Evolutionary conservation across 2,329 filamentous ascomycete species (phyloP).

Genomic region (Cladosporium velox): DNA sequence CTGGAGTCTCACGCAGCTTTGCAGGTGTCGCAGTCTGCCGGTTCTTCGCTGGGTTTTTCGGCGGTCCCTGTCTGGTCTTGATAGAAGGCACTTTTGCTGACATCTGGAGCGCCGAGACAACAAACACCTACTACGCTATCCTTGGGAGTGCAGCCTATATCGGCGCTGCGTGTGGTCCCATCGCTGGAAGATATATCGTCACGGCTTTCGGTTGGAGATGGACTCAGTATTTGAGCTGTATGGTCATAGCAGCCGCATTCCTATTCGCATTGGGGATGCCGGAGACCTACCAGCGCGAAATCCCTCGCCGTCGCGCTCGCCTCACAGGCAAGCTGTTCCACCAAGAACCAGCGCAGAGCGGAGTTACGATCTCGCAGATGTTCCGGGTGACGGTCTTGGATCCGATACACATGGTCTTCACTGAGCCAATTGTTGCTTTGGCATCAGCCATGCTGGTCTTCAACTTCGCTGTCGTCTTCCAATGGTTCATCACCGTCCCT

Average conservation of each 20-base stretch:
- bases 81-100: conserved; percentile 44
- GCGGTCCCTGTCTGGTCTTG: conserved; percentile 56
- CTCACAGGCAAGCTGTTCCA: conserved; percentile 9
- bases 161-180: conserved; percentile 36
- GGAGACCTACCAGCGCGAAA: conserved; percentile 38
- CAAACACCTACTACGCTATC: conserved; percentile 40
- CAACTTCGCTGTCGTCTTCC: conserved; percentile 36
- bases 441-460: conserved; percentile 32
- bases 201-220: conserved; percentile 37
- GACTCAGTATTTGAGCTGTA: conserved; percentile 35
- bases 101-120: conserved; percentile 31
- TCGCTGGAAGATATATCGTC: conserved; percentile 33
- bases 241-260: conserved; percentile 32
- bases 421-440: conserved; percentile 35
- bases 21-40: conserved; percentile 55
- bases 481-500: conserved; percentile 38
- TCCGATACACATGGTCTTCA: conserved; percentile 30
- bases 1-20: conserved; percentile 55
- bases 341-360: conserved; percentile 29
- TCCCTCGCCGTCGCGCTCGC: conserved; percentile 31
- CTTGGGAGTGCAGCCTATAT: conserved; percentile 36
- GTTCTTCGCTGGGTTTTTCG: conserved; percentile 73
- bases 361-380: conserved; percentile 30
- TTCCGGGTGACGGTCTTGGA: conserved; percentile 30
- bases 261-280: conserved; percentile 35